Percentiles rank a stretch among this genome's conserved stretches.
phyloP scores from a whole-genome alignment of 495 filamentous ascomycete genomes.

The Penicillium desertorum region DNA sequence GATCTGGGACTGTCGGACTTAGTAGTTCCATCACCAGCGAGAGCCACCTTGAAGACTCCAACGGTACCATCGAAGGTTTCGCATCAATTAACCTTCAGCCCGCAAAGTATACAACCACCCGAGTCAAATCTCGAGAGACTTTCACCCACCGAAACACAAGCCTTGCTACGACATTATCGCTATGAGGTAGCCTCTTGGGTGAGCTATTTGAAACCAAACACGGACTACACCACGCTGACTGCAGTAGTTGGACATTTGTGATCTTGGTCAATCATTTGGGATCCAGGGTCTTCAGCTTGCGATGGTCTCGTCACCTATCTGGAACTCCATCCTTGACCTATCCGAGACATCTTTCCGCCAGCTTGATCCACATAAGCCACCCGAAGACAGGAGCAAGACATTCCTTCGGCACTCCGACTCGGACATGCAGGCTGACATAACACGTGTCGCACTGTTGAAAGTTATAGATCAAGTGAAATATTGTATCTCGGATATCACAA shows the following conservation, averaged over 20 bases:
- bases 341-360: slow-evolving; percentile 27
- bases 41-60: background rate
- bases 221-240: background rate
- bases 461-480: slow-evolving; percentile 15
- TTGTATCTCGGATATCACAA: slow-evolving; percentile 18
- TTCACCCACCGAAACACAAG: slow-evolving; percentile 22
- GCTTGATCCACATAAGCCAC: slow-evolving; percentile 3
- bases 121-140: background rate
- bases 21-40: slow-evolving; percentile 7
- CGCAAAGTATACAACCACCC: background rate
- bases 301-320: slow-evolving; percentile 21
- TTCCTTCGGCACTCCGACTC: background rate
- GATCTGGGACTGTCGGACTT: slow-evolving; percentile 16
- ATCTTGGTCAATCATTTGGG: slow-evolving; percentile 35
- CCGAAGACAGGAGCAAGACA: background rate
- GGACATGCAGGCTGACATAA: slow-evolving; percentile 10
- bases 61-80: background rate
- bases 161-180: slow-evolving; percentile 37
- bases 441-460: slow-evolving; percentile 14
- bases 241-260: slow-evolving; percentile 36
- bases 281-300: slow-evolving; percentile 33
- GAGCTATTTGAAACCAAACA: slow-evolving; percentile 3
- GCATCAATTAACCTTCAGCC: background rate
- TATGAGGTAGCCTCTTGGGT: slow-evolving; percentile 42
- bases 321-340: slow-evolving; percentile 26